phyloP scores from a whole-genome alignment of 257 asterid genomes.

The Forsythia viridissima region DNA sequence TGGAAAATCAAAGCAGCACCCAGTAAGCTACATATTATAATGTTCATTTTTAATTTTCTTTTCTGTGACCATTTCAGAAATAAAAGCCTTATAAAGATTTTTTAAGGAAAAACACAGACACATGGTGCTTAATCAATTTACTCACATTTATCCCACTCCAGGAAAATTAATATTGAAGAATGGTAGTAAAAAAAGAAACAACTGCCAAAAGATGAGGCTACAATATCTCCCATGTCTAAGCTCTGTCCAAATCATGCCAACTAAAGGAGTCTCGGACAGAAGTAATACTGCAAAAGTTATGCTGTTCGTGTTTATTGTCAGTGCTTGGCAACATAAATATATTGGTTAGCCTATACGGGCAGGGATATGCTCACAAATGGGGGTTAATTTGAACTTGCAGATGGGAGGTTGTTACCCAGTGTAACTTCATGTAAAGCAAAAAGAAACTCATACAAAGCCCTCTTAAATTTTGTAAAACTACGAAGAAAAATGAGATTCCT shows the following conservation, averaged over 20 bases:
- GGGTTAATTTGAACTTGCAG: background rate
- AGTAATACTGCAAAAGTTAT: background rate
- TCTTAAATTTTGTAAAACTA: background rate
- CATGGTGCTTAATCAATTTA: background rate
- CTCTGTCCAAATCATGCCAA: background rate
- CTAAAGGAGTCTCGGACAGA: background rate
- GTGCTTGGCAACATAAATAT: background rate
- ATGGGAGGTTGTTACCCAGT: background rate
- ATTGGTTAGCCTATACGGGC: background rate
- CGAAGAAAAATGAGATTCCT: background rate
- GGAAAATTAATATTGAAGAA: slow-evolving; percentile 5
- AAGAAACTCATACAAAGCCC: background rate
- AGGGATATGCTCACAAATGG: background rate
- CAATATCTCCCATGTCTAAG: slow-evolving; percentile 1
- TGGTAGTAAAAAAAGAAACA: background rate
- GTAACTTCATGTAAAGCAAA: background rate
- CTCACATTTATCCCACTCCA: background rate
- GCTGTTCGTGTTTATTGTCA: background rate
- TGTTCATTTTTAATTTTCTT: background rate
- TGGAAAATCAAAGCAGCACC: slow-evolving; percentile 1
- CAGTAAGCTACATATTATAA: slow-evolving; percentile 1
- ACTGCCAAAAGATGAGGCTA: slow-evolving; percentile 11
- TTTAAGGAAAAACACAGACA: background rate
- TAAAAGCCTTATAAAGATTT: background rate
- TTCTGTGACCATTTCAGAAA: background rate